Base-by-base conservation (phyloP, 2,329 filamentous ascomycete species). In the Colletotrichum lini region DNA sequence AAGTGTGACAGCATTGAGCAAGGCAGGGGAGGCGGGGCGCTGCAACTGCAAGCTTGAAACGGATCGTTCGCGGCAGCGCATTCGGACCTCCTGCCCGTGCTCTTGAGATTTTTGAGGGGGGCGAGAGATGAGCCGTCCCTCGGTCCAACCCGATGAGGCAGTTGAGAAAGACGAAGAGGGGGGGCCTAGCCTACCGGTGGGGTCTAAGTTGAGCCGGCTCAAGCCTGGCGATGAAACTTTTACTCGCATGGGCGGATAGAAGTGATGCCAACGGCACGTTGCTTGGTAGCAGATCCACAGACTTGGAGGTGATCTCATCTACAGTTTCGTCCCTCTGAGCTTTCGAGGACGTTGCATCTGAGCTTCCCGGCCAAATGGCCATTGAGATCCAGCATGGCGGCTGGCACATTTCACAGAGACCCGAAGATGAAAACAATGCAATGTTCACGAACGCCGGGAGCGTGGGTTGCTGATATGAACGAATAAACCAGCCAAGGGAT, bases 41-140 rank as follows among this genome's bases (percentile, higher is more conserved):
- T 72, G 58, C 65, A 69, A 69, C 57, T 59, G 69, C 69, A 69
- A 47, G 58, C 58, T 69, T 72, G 69, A 72, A 72, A 72, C 69
- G 45, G 47, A 71, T 65, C 47, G 62, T 59, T 69, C 38, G 65
- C 56, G 65, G 50, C 65, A 64, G 54, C 65, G 57, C 58, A 68
- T 71, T 68, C 58, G 58, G 53, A 69, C 58, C 58, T 59, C 58
- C n/a, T 35, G 65, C 47, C 53, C 59, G 69, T 69, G 69, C 65
- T 53, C 59, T 54, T 54, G 45, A 64, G 52, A 45, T 69, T 57
- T 42, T 13, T 54, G 30, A 30, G 40, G 59, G 40, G 45, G 44
- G 16, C 13, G 47, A 54, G 16, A 40, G 10, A 54, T 15, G 21
- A 30, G 16, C 5, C 23, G 16, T 23, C 12, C 45, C 65, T 68